Base-by-base conservation (phyloP, 2,329 filamentous ascomycete genomes). In the Thielaviopsis punctulata region DNA sequence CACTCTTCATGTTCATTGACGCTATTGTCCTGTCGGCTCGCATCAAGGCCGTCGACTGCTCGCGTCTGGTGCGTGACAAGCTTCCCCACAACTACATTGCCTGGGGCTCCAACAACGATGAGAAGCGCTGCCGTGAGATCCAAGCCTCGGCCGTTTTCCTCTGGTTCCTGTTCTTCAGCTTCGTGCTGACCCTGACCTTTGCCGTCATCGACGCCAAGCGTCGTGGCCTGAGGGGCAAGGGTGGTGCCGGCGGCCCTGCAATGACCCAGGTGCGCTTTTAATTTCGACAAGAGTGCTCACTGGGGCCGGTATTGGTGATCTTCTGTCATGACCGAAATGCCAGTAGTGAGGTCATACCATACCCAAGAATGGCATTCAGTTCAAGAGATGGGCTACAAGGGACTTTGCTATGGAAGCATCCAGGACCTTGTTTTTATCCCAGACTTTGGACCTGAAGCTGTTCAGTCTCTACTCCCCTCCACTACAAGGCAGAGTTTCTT, bases 131-230 rank as follows among this genome's bases (percentile, higher is more conserved):
- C 68, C 79, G 77, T 57, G 79, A 86, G 67, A 76, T 86, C 15
- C 84, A 89, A 68, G 84, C 84, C 36, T 75, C 76, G 56, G 78
- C 76, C 30, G 82, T 77, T 36, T 90, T 90, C 68, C 73, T 86
- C 67, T 90, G 82, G 82, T 88, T 89, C 68, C 74, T 86, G 48
- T 86, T 82, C 63, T 73, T 69, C 39, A 70, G 74, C 23, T 84
- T 82, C 61, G 67, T 70, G 24, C 78, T 69, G 3, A 72, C 73
- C 41, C 63, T 79, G 45, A 68, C 77, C 61, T 72, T 84, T 57
- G 67, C 73, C 52, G 63, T 79, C 60, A 66, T 69, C 55, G 71
- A 73, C 54, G 70, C 73, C 59, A 70, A 73, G 45, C 72, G 77
- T 41, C 66, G 71, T 51, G 63, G 66, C 53, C 49, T 62, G 43